phyloP scores from a whole-genome alignment of 1,284 basidiomycete species.

The Chiua sp. region DNA sequence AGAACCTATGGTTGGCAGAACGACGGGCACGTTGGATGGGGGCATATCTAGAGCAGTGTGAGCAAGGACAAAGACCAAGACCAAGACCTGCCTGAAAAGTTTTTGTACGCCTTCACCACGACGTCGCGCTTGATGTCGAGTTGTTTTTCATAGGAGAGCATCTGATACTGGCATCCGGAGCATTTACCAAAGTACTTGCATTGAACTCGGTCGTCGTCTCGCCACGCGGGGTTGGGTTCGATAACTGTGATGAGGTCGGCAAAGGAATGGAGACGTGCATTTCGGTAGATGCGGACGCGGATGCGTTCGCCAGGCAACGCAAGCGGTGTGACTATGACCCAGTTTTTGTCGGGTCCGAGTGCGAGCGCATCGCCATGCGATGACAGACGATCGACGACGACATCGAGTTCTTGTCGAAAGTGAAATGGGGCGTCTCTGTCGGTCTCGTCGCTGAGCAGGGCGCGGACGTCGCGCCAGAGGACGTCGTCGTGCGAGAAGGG shows the following conservation, averaged over 20 bases:
- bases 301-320: slow-evolving; percentile 84
- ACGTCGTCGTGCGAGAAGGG: slow-evolving; percentile 63
- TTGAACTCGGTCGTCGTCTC: slow-evolving; percentile 67
- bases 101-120: slow-evolving; percentile 85
- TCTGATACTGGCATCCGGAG: slow-evolving; percentile 85
- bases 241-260: slow-evolving; percentile 80
- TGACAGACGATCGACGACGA: slow-evolving; percentile 66
- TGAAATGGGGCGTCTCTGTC: slow-evolving; percentile 64
- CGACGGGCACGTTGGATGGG: slow-evolving; percentile 62
- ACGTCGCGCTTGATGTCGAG: slow-evolving; percentile 87
- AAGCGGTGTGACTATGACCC: slow-evolving; percentile 86
- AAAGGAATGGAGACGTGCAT: slow-evolving; percentile 70
- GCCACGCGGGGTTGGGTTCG: slow-evolving; percentile 64
- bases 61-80: not conserved
- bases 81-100: slow-evolving; percentile 66
- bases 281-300: slow-evolving; percentile 71
- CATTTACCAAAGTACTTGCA: slow-evolving; percentile 92
- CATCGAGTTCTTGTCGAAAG: slow-evolving; percentile 65
- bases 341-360: slow-evolving; percentile 58
- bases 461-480: slow-evolving; percentile 71
- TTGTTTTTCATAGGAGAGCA: slow-evolving; percentile 89
- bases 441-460: slow-evolving; percentile 66
- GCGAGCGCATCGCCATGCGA: slow-evolving; percentile 78
- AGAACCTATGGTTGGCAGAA: slow-evolving; percentile 82
- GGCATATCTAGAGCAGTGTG: slow-evolving; percentile 54